These are phyloP conservation scores for Colletotrichum musicola DNA, from an alignment of 2,329 filamentous ascomycete genomes.

Conservation along the genomic window DNA sequence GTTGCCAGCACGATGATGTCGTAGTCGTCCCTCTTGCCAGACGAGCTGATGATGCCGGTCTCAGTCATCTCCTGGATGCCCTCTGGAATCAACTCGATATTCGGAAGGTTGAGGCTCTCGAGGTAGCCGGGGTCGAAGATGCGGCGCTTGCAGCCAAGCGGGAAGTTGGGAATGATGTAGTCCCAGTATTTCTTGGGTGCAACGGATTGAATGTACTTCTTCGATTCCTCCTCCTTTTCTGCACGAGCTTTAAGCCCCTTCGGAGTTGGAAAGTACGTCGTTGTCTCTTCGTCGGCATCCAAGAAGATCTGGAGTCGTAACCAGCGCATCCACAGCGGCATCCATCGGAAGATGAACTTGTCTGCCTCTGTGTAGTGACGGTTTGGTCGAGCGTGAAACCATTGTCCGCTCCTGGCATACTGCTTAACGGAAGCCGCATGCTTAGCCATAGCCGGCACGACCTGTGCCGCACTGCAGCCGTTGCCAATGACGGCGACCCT, in stretches of 20 bases:
- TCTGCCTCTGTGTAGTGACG: slow-evolving; percentile 25
- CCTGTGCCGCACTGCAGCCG: slow-evolving; percentile 51
- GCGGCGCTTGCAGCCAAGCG: slow-evolving; percentile 52
- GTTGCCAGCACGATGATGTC: slow-evolving; percentile 47
- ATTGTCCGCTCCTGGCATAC: slow-evolving; percentile 45
- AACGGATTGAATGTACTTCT: slow-evolving; percentile 45
- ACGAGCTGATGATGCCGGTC: slow-evolving; percentile 43
- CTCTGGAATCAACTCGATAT: slow-evolving; percentile 47
- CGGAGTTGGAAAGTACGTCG: slow-evolving; percentile 36
- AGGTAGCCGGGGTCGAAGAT: slow-evolving; percentile 52
- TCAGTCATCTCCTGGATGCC: slow-evolving; percentile 44
- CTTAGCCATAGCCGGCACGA: slow-evolving; percentile 49
- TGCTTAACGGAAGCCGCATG: slow-evolving; percentile 9
- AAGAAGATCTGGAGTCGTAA: slow-evolving; percentile 41
- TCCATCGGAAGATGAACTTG: slow-evolving; percentile 42
- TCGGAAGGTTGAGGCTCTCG: slow-evolving; percentile 44
- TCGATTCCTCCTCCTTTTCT: slow-evolving; percentile 22
- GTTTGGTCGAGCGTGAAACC: slow-evolving; percentile 44
- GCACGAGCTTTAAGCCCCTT: slow-evolving; percentile 33
- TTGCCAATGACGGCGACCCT: slow-evolving; percentile 53
- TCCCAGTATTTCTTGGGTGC: slow-evolving; percentile 47
- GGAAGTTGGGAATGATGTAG: slow-evolving; percentile 48
- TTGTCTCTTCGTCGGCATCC: slow-evolving; percentile 42
- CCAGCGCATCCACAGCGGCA: slow-evolving; percentile 42
- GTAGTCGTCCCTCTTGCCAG: slow-evolving; percentile 40